Base-by-base conservation (phyloP, 192 early-diverging fungal species). In the Funneliformis geosporum region DNA sequence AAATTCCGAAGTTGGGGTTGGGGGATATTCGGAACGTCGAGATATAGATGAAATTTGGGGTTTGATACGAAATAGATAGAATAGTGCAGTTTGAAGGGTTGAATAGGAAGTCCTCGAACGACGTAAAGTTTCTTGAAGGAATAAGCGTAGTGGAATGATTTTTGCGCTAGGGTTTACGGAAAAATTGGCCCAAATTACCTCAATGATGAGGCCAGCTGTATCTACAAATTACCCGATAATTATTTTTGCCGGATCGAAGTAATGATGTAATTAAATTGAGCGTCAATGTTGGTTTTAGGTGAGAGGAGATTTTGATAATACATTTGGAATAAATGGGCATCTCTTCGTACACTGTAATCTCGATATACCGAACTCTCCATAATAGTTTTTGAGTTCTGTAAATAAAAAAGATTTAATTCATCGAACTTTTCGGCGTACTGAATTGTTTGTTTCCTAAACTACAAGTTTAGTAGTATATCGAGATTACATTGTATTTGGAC, bases 31-130 rank as follows among this genome's bases (percentile, higher is more conserved):
- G 60, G 44, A 68, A 80, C 23, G 55, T 47, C 5, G 82, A 74
- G 67, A 69, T 23, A 43, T n/a, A 16, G n/a, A 73, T 64, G 18
- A 75, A 80, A 73, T 80, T 43, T 27, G 75, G 12, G 14, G 75
- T 81, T 27, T 79, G 40, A 85, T 85, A 70, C 88, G 84, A 78
- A 94, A 85, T 10, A 94, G 80, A 80, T 93, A 94, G 38, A 93
- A 89, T 7, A 95, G 84, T 4, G 94, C 92, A 65, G 92, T 91
- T 80, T 95, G 93, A 65, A 95, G 85, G 5, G 93, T 94, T 18
- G 92, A 92, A 82, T 92, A 95, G 9, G 93, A 92, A 16, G 91
- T 92, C 42, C 90, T 84, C 23, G 93, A 94, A 73, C 94, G 89
- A 71, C 90, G 90, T 7, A 95, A 81, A 8, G 93, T 89, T 82